Percentiles rank a stretch among this genome's conserved stretches.
Conservation (phyloP, 257 asterid genomes). For the Plantago elongata region DNA sequence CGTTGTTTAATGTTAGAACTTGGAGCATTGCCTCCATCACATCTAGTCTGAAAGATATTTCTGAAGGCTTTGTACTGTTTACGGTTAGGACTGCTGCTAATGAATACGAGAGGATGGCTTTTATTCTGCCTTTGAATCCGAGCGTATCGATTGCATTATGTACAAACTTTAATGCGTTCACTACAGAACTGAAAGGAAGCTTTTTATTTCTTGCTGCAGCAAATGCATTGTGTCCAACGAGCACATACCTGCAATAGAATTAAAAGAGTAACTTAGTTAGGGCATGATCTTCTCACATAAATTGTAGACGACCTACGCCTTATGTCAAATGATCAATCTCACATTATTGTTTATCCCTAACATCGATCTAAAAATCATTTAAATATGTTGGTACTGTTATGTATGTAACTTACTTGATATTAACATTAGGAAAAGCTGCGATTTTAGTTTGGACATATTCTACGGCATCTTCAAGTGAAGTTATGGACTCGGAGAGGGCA, state of each 20-base stretch:
- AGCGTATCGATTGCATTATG: background rate
- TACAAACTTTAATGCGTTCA: background rate
- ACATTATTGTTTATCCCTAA: background rate
- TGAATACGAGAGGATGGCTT: constrained; percentile 45
- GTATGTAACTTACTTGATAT: background rate
- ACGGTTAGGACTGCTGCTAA: constrained; percentile 11
- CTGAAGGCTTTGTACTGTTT: constrained; percentile 24
- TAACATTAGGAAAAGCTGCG: background rate
- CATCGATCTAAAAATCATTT: no score
- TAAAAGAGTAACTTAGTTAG: background rate
- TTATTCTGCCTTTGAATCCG: constrained; percentile 7
- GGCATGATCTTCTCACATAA: background rate
- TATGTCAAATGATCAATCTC: background rate
- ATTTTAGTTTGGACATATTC: background rate
- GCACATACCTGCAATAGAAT: constrained; percentile 1
- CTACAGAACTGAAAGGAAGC: background rate
- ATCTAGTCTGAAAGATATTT: constrained; percentile 43
- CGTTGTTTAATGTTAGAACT: constrained; percentile 27
- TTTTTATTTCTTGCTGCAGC: background rate
- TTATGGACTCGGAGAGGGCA: background rate
- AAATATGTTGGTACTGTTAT: no score
- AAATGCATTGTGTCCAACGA: background rate
- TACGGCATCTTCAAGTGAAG: background rate
- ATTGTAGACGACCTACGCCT: background rate
- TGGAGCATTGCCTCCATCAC: constrained; percentile 36